Conservation (phyloP, 345 rosid species). For the Lepidium aucheri region DNA sequence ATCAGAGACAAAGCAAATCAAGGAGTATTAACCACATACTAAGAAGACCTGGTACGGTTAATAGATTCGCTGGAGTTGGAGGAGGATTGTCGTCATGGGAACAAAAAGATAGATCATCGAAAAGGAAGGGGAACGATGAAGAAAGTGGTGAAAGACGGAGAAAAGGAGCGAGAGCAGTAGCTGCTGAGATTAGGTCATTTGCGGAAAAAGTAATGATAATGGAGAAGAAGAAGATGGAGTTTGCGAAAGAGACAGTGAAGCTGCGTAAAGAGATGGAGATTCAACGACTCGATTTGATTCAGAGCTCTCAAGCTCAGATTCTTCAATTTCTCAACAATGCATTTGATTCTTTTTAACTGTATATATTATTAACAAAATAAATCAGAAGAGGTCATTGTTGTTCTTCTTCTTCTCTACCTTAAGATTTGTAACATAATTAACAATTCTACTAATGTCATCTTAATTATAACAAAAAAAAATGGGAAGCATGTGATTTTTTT, state of each 20-base stretch:
- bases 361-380: background rate
- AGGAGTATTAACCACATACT: slow-evolving; percentile 57
- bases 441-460: background rate
- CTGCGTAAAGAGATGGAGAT: slow-evolving; percentile 66
- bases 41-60: slow-evolving; percentile 43
- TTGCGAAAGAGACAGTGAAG: slow-evolving; percentile 50
- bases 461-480: too few species aligned
- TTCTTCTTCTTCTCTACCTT: background rate
- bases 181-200: slow-evolving; percentile 48
- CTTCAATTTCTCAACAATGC: slow-evolving; percentile 35
- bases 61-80: slow-evolving; percentile 38
- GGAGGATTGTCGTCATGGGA: slow-evolving; percentile 22
- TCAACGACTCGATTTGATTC: slow-evolving; percentile 43
- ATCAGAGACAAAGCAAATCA: slow-evolving; percentile 36
- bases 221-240: slow-evolving; percentile 69
- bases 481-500: background rate
- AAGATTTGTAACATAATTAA: background rate
- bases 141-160: slow-evolving; percentile 18
- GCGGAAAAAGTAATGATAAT: slow-evolving; percentile 45
- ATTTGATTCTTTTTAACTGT: slow-evolving; percentile 19
- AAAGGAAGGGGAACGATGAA: slow-evolving; percentile 22
- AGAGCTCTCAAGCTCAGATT: slow-evolving; percentile 49
- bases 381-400: background rate
- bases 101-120: slow-evolving; percentile 13
- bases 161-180: slow-evolving; percentile 33